Evolutionary conservation across 108 stramenopile genomes (phyloP).

Genomic region (Skeletonema grethae): DNA sequence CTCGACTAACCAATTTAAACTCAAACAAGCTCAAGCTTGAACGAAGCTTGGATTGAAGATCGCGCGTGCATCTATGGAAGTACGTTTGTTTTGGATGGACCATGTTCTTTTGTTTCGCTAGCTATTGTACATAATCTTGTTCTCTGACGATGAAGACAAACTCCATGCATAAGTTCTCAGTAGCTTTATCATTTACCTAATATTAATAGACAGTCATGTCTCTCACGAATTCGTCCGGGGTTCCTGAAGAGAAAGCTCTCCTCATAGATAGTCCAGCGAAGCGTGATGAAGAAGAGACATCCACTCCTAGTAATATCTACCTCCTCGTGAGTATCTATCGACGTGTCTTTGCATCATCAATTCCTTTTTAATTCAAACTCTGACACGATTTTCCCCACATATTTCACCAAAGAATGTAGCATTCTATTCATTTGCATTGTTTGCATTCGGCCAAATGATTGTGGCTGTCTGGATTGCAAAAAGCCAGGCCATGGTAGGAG

Average conservation of each 20-base stretch:
- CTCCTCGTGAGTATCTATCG: conserved; percentile 19
- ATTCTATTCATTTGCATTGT: conserved; percentile 44
- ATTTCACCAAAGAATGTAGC: conserved; percentile 32
- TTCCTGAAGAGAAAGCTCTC: neutral
- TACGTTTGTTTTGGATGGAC: too few species aligned
- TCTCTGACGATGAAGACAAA: too few species aligned
- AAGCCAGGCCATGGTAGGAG: conserved; percentile 40
- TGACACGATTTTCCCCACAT: neutral
- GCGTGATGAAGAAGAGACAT: neutral
- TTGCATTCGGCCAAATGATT: conserved; percentile 42
- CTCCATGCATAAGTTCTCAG: too few species aligned
- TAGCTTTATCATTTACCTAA: too few species aligned
- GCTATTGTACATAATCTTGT: too few species aligned
- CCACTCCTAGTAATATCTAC: conserved; percentile 20
- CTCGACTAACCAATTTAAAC: too few species aligned
- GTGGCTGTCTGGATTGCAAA: conserved; percentile 28
- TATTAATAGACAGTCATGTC: neutral
- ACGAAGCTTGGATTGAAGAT: too few species aligned
- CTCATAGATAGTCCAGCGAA: neutral
- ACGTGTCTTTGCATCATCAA: neutral
- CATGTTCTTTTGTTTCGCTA: too few species aligned
- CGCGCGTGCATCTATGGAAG: too few species aligned
- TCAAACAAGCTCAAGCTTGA: too few species aligned
- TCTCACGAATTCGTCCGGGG: neutral
- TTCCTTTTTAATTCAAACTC: neutral